Evolutionary conservation across 768 basidiomycete genomes (phyloP), one percentile per base, ranked within the genome.

Genomic region (Pleurotus pulmonarius): DNA sequence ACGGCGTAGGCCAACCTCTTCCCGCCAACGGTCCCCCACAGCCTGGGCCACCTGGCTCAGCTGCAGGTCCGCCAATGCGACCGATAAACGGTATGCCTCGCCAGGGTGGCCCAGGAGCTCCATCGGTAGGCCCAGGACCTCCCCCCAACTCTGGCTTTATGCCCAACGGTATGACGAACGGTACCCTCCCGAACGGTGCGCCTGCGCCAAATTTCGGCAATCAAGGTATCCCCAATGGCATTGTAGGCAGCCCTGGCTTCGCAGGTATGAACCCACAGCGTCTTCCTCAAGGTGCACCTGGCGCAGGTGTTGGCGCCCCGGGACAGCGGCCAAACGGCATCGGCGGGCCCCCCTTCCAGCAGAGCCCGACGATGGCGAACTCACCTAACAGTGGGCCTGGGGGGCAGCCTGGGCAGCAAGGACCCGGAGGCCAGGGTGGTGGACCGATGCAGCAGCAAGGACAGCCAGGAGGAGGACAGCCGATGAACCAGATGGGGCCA

Each of bases 401-500:
- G 13, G 59, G 58, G 18, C 60, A 59, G 24, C 18, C 40, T 34
- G 48, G 44, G 25, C 64, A 60, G 41, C 40, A 58, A 15, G 56
- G 58, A 11, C 51, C 59, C 47, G 46, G 46, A 25, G 18, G 37
- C 5, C 37, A 39, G 38, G 18, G 20, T n/a, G 51, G 51, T 41
- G 51, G 37, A 5, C 51, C 51, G 47, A 63, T 54, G 47, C 39
- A 51, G 1, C 66, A 60, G 60, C 68, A 74, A 46, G 72, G 64
- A 20, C 16, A 20, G 12, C 25, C 25, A 29, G 51, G 7, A 13
- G n/a, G 18, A 18, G 51, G 51, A 40, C 72, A 65, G 22, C 72
- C 75, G 4, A 80, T 83, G 76, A 74, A 73, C 48, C 80, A 78
- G 55, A 73, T 83, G 1, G 70, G 83, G 2, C 76, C 77, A 0